A percentile compares a stretch with the other conserved stretches of the same genome.
phyloP scores from a whole-genome alignment of 2,329 filamentous ascomycete species.

The Fusarium sublunatum region DNA sequence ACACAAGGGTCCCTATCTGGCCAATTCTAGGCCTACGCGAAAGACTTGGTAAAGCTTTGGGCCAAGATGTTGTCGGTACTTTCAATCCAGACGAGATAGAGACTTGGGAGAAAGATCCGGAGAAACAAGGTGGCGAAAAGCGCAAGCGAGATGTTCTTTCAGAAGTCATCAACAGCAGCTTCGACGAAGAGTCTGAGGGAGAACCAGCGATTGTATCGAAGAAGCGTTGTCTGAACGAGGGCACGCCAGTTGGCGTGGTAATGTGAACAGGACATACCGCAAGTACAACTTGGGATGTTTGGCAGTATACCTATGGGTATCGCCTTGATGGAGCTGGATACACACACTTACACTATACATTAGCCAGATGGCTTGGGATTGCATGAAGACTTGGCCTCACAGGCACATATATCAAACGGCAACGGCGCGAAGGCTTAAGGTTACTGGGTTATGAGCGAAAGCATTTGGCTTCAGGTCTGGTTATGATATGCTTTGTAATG shows the following conservation, averaged over 20 bases:
- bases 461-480: conserved; percentile 12
- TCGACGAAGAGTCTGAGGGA: conserved; percentile 53
- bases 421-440: conserved; percentile 28
- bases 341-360: conserved; percentile 23
- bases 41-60: conserved; percentile 64
- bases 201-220: conserved; percentile 49
- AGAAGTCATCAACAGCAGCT: conserved; percentile 56
- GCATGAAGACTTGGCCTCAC: conserved; percentile 39
- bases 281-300: not conserved
- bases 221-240: conserved; percentile 50
- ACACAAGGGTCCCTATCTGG: conserved; percentile 63
- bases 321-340: conserved; percentile 26
- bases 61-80: conserved; percentile 60
- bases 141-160: conserved; percentile 52
- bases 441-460: conserved; percentile 14
- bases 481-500: conserved; percentile 11
- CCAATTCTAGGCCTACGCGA: conserved; percentile 66
- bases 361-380: conserved; percentile 21
- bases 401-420: conserved; percentile 28
- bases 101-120: conserved; percentile 57
- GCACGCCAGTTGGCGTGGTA: conserved; percentile 48
- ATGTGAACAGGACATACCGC: conserved; percentile 37
- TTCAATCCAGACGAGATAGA: conserved; percentile 57
- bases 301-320: conserved; percentile 24
- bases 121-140: conserved; percentile 49